Evolutionary conservation across 176 grass and related monocot genomes (phyloP).

Genomic region (Pontederia crassipes): DNA sequence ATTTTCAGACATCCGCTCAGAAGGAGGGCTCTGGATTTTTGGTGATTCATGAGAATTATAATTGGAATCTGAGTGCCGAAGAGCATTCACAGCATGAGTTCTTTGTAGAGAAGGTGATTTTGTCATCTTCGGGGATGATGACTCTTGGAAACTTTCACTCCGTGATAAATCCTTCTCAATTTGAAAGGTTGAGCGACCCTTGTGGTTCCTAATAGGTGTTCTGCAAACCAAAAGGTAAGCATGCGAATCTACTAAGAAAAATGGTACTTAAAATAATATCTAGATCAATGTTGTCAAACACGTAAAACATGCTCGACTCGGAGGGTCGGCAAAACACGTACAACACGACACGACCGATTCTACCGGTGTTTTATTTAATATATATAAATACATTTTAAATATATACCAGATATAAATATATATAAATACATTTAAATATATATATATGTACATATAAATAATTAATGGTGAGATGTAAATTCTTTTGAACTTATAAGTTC

Average conservation of each 20-base stretch:
- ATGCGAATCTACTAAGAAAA: neutral
- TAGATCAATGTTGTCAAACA: too few species aligned
- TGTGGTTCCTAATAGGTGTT: constrained; percentile 76
- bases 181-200: constrained; percentile 48
- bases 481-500: too few species aligned
- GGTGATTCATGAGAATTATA: constrained; percentile 90
- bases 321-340: too few species aligned
- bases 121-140: constrained; percentile 84
- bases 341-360: too few species aligned
- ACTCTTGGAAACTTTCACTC: constrained; percentile 66
- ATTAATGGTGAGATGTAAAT: too few species aligned
- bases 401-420: too few species aligned
- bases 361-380: too few species aligned
- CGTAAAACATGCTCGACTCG: too few species aligned
- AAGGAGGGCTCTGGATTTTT: constrained; percentile 61
- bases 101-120: constrained; percentile 96
- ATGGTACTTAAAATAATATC: neutral
- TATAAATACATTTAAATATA: too few species aligned
- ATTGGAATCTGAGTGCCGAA: constrained; percentile 53
- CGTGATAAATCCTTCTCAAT: constrained; percentile 45
- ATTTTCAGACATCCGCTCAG: constrained; percentile 62
- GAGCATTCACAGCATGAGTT: constrained; percentile 56
- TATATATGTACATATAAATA: too few species aligned
- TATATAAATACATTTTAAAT: too few species aligned
- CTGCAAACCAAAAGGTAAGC: constrained; percentile 27